Conservation (phyloP, 2,329 filamentous ascomycete genomes). For the Coniella vitis region DNA sequence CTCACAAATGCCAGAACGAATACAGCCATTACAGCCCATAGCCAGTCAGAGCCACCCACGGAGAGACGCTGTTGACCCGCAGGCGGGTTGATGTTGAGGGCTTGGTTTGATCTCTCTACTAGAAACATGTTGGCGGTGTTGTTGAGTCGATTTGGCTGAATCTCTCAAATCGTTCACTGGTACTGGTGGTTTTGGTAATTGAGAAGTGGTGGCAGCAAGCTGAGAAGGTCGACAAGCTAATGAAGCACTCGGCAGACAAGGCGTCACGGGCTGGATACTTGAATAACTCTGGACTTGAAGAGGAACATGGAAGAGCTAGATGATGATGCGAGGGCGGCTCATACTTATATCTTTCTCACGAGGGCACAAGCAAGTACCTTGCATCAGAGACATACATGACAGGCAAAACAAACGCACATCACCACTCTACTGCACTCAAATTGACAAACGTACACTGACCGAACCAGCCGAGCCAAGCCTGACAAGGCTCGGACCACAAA, state of each 20-base stretch:
- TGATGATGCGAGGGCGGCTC: background rate
- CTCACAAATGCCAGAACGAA: constrained; percentile 40
- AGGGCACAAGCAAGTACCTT: background rate
- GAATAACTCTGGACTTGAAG: too few relatives aligned
- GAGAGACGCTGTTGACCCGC: constrained; percentile 32
- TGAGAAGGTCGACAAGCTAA: too few relatives aligned
- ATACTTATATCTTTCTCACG: constrained; percentile 3
- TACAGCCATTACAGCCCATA: constrained; percentile 47
- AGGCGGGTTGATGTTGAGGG: constrained; percentile 40
- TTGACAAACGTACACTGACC: background rate
- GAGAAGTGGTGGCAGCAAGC: background rate
- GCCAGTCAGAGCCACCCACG: constrained; percentile 45
- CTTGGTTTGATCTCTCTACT: constrained; percentile 31
- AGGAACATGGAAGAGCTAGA: too few relatives aligned
- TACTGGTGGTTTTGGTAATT: background rate
- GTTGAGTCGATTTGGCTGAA: background rate
- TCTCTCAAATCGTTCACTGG: background rate
- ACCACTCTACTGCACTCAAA: background rate
- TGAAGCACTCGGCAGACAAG: too few relatives aligned
- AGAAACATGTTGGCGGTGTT: constrained; percentile 7
- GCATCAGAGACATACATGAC: background rate
- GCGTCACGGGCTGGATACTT: too few relatives aligned
- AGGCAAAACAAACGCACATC: constrained; percentile 1
- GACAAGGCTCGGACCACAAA: too few relatives aligned
- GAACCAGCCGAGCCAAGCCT: constrained; percentile 6